These are phyloP conservation scores for Lodderomyces parapsilosis DNA, from an alignment of 1,139 yeast genomes.

Conservation along the genomic window DNA sequence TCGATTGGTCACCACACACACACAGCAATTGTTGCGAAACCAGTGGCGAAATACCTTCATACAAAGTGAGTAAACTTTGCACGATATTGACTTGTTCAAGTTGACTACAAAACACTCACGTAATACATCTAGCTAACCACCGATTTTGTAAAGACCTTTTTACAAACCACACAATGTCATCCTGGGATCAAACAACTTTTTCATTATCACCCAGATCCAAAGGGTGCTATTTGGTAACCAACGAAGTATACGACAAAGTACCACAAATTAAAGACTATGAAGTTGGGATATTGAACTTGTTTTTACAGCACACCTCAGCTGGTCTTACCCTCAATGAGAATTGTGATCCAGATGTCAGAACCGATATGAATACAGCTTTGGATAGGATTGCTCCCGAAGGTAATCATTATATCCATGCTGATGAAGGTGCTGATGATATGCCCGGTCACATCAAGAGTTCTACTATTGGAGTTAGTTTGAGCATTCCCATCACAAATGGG, in stretches of 20 bases:
- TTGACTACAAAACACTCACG: too few relatives aligned
- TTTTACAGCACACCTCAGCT: constrained; percentile 78
- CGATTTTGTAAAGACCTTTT: too few relatives aligned
- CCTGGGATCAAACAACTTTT: constrained; percentile 59
- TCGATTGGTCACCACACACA: too few relatives aligned
- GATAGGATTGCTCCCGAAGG: constrained; percentile 73
- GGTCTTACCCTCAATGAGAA: constrained; percentile 76
- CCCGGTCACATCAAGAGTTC: constrained; percentile 75
- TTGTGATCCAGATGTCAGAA: constrained; percentile 75
- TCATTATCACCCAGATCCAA: constrained; percentile 56
- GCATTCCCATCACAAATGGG: constrained; percentile 71
- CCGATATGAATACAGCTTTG: constrained; percentile 62
- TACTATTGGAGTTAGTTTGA: constrained; percentile 62
- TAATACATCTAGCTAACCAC: too few relatives aligned
- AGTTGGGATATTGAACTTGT: constrained; percentile 64
- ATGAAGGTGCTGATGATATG: constrained; percentile 83
- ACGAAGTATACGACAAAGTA: constrained; percentile 53
- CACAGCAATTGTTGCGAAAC: background rate
- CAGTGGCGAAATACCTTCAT: background rate
- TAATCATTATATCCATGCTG: constrained; percentile 59
- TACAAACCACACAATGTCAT: constrained; percentile 19
- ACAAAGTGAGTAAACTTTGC: too few relatives aligned
- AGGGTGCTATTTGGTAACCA: constrained; percentile 71
- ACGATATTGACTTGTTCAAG: too few relatives aligned
- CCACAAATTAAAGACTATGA: constrained; percentile 62